Percentiles rank a stretch among this genome's conserved stretches.
Evolutionary conservation across 1,284 basidiomycete genomes (phyloP).

Genomic region (Flammula alnicola): DNA sequence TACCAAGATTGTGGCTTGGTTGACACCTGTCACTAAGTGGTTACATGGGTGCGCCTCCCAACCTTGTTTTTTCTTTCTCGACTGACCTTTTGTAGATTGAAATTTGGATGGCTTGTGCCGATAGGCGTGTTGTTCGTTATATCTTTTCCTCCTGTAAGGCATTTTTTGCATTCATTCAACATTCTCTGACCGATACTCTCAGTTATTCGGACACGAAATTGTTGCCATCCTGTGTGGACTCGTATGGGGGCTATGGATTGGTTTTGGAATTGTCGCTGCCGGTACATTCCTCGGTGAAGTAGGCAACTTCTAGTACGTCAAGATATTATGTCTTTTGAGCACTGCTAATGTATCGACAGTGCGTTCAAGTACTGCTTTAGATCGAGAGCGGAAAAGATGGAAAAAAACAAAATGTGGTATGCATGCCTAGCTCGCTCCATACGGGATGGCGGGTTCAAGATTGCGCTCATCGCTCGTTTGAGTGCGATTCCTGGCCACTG

Average conservation of each 20-base stretch:
- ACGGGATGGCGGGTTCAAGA: slow-evolving; percentile 79
- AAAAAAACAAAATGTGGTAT: slow-evolving; percentile 74
- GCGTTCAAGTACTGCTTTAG: slow-evolving; percentile 71
- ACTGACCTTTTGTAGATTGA: slow-evolving; percentile 35
- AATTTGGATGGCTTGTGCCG: slow-evolving; percentile 80
- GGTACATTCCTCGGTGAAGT: slow-evolving; percentile 73
- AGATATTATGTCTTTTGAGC: background rate
- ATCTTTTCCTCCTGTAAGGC: slow-evolving; percentile 72
- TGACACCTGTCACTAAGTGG: slow-evolving; percentile 68
- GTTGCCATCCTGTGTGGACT: slow-evolving; percentile 77
- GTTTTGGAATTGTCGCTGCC: slow-evolving; percentile 69
- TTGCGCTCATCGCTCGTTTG: slow-evolving; percentile 74
- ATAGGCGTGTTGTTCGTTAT: slow-evolving; percentile 80
- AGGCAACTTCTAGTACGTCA: slow-evolving; percentile 73
- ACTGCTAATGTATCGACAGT: slow-evolving; percentile 34
- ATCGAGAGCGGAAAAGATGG: slow-evolving; percentile 70
- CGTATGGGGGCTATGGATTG: slow-evolving; percentile 74
- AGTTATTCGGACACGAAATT: slow-evolving; percentile 81
- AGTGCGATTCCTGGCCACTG: slow-evolving; percentile 84
- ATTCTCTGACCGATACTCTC: slow-evolving; percentile 5
- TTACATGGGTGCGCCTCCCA: slow-evolving; percentile 55
- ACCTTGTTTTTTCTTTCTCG: slow-evolving; percentile 5
- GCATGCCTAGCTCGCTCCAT: slow-evolving; percentile 80
- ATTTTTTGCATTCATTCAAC: background rate
- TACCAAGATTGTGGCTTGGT: slow-evolving; percentile 63